phyloP scores from a whole-genome alignment of 352 stramenopile species.

The Blastocystis sp. region DNA sequence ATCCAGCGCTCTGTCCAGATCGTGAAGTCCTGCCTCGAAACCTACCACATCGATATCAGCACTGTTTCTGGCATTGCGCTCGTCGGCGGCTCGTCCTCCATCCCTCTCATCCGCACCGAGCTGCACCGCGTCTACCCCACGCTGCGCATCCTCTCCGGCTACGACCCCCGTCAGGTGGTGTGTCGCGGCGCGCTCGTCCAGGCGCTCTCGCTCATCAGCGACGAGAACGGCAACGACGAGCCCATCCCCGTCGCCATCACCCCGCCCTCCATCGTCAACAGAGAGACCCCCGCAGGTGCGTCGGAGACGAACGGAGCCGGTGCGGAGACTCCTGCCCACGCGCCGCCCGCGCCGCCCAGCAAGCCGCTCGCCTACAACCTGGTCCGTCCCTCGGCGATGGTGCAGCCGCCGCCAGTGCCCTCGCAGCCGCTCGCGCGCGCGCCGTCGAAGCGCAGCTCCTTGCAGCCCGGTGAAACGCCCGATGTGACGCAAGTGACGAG shows the following conservation, averaged over 20 bases:
- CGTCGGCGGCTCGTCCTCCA: constrained; percentile 40
- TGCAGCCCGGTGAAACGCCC: not conserved
- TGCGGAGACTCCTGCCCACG: not conserved
- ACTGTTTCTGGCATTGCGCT: constrained; percentile 35
- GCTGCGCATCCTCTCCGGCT: constrained; percentile 1
- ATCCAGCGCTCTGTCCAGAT: constrained; percentile 42
- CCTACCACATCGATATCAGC: constrained; percentile 22
- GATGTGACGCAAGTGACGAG: not conserved
- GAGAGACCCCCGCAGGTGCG: not conserved
- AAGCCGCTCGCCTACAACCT: not conserved
- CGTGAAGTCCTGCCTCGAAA: constrained; percentile 16
- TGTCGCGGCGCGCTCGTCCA: constrained; percentile 57
- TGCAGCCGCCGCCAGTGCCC: not conserved
- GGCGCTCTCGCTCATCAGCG: constrained; percentile 4
- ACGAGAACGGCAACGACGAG: not conserved
- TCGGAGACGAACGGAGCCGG: not conserved
- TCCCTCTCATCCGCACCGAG: constrained; percentile 50
- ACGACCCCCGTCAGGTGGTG: constrained; percentile 29
- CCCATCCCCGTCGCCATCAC: constrained; percentile 3
- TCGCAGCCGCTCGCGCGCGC: not conserved
- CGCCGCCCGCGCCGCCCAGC: too few species aligned
- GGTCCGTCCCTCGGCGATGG: not conserved
- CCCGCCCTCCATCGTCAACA: not conserved
- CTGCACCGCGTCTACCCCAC: constrained; percentile 14
- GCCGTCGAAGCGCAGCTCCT: not conserved